Percentiles rank a stretch among this genome's conserved stretches.
These are phyloP conservation scores for Tuber magnatum DNA, from an alignment of 495 filamentous ascomycete species.

Conservation along the genomic window DNA sequence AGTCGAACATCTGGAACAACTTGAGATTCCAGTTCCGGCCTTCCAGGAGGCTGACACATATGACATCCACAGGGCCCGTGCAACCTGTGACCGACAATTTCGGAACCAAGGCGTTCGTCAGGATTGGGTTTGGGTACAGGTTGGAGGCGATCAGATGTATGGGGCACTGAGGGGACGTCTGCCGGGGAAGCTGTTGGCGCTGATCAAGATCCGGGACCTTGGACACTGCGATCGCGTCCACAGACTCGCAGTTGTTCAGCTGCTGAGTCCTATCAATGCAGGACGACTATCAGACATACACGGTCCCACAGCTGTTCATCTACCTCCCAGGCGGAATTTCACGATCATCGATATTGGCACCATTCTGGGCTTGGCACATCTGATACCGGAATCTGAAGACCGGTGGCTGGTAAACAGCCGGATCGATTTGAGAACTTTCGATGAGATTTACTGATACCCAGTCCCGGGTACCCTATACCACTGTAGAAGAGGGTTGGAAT, in stretches of 20 bases:
- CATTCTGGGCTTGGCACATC: constrained; percentile 8
- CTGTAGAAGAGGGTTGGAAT: too few relatives aligned
- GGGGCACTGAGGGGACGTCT: background rate
- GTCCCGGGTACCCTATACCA: too few relatives aligned
- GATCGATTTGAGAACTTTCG: constrained; percentile 11
- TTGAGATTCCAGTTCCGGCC: too few relatives aligned
- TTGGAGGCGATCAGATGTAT: background rate
- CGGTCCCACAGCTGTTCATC: background rate
- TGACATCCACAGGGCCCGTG: background rate
- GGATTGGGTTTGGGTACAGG: constrained; percentile 5
- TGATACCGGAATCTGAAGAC: background rate
- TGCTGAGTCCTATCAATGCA: background rate
- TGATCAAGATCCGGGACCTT: too few relatives aligned
- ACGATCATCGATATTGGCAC: constrained; percentile 8
- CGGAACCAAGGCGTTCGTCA: background rate
- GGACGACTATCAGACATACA: background rate
- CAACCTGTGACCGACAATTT: background rate
- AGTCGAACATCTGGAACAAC: too few relatives aligned
- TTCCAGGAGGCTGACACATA: background rate
- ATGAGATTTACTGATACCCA: too few relatives aligned
- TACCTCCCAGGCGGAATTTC: background rate
- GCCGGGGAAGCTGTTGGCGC: too few relatives aligned
- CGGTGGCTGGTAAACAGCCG: constrained; percentile 15
- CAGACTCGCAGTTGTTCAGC: background rate
- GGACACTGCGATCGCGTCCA: too few relatives aligned